phyloP scores from a whole-genome alignment of 768 basidiomycete genomes.

The Candolleomyces aberdarensis region DNA sequence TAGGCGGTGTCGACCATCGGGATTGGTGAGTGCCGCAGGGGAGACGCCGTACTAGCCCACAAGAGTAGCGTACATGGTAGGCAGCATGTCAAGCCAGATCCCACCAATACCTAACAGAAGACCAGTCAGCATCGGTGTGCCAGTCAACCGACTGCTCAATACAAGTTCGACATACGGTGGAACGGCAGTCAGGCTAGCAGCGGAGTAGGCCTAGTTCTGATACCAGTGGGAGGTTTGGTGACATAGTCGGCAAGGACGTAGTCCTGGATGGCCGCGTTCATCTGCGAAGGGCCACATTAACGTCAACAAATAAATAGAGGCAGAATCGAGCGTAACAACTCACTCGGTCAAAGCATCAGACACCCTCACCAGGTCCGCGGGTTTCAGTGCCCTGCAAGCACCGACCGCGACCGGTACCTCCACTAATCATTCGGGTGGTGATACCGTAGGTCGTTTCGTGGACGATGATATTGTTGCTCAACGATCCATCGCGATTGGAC shows the following conservation, averaged over 20 bases:
- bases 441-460: too few species aligned
- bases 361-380: slow-evolving; percentile 62
- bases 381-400: slow-evolving; percentile 60
- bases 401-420: slow-evolving; percentile 50
- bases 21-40: slow-evolving; percentile 31
- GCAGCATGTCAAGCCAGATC: slow-evolving; percentile 43
- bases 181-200: background rate
- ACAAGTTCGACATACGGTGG: background rate
- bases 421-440: too few species aligned
- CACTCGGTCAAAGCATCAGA: slow-evolving; percentile 8
- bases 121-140: background rate
- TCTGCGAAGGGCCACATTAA: slow-evolving; percentile 14
- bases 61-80: slow-evolving; percentile 38
- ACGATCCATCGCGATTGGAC: slow-evolving; percentile 40
- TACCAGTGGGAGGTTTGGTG: slow-evolving; percentile 45
- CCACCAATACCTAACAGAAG: slow-evolving; percentile 40
- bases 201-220: slow-evolving; percentile 57
- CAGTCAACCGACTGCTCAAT: background rate
- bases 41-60: slow-evolving; percentile 30
- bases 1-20: slow-evolving; percentile 38
- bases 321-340: background rate
- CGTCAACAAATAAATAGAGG: background rate
- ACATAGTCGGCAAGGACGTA: slow-evolving; percentile 52
- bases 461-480: too few species aligned
- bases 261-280: slow-evolving; percentile 39